Percentiles rank a stretch among this genome's conserved stretches.
Conservation (phyloP, 2,329 filamentous ascomycete genomes). For the Talaromyces sp. region DNA sequence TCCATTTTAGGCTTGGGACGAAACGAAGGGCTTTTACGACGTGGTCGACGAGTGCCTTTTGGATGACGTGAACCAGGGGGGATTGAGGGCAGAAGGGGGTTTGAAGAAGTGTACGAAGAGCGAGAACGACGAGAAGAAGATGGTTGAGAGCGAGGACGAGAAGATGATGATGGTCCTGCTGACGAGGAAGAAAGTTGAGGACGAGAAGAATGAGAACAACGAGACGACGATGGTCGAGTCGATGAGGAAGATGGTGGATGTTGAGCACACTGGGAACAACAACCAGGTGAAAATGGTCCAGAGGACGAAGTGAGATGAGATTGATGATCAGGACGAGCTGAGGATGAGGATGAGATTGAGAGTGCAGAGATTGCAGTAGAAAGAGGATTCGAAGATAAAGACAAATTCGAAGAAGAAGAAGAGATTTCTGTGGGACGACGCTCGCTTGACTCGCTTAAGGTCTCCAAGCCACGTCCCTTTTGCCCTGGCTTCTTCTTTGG, state of each 20-base stretch:
- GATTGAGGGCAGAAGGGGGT: neutral
- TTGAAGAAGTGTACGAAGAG: neutral
- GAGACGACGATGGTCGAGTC: neutral
- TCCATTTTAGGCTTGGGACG: neutral
- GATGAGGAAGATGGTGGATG: neutral
- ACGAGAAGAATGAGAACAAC: neutral
- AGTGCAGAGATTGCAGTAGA: neutral
- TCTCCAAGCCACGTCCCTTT: neutral
- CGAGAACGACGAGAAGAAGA: neutral
- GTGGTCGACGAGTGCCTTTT: neutral
- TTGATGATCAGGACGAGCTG: neutral
- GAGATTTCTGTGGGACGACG: neutral
- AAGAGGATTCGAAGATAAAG: neutral
- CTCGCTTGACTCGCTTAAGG: neutral
- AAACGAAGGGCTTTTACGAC: neutral
- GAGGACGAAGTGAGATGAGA: neutral
- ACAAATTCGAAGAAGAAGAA: neutral
- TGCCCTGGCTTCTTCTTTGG: neutral
- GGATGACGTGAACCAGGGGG: neutral
- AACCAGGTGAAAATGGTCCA: too few relatives aligned
- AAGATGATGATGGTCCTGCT: neutral
- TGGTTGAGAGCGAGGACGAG: neutral
- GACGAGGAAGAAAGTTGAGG: neutral
- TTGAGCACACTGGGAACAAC: too few relatives aligned
- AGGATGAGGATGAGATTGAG: neutral